Evolutionary conservation across 257 asterid genomes (phyloP).

Genomic region (Nicotiana sylvestris): DNA sequence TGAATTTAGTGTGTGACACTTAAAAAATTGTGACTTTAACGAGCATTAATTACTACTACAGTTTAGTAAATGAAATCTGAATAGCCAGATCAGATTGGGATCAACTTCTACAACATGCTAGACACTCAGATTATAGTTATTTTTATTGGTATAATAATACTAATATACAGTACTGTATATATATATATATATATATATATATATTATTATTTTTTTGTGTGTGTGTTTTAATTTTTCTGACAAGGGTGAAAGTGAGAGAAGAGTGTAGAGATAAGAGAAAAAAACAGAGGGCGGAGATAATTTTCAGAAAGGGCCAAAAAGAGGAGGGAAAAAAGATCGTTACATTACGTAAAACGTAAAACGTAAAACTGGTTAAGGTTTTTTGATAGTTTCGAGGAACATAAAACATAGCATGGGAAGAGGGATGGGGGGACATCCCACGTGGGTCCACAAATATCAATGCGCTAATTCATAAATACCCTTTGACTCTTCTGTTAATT

Average conservation of each 20-base stretch:
- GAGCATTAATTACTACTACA: background rate
- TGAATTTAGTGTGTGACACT: background rate
- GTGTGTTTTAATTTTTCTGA: background rate
- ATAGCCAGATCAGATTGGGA: background rate
- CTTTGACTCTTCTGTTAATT: conserved; percentile 11
- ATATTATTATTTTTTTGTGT: too few species aligned
- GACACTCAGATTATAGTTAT: background rate
- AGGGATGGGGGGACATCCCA: conserved; percentile 17
- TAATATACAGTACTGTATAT: too few species aligned
- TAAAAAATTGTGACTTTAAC: background rate
- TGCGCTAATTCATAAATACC: conserved; percentile 4
- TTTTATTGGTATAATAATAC: too few species aligned
- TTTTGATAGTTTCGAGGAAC: conserved; percentile 43
- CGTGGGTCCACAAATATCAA: conserved; percentile 47
- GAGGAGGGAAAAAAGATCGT: conserved; percentile 3
- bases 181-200: too few species aligned
- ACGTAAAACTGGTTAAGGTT: conserved; percentile 11
- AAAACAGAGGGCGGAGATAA: background rate
- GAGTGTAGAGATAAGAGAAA: background rate
- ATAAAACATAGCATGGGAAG: conserved; percentile 21
- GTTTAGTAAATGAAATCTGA: background rate
- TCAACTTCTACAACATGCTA: background rate
- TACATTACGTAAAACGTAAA: conserved; percentile 32
- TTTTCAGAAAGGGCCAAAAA: background rate
- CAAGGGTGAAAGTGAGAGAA: background rate